Percentiles rank a stretch among this genome's conserved stretches.
These are phyloP conservation scores for Erigeron canadensis DNA, from an alignment of 129 eudicot species.

Conservation along the genomic window DNA sequence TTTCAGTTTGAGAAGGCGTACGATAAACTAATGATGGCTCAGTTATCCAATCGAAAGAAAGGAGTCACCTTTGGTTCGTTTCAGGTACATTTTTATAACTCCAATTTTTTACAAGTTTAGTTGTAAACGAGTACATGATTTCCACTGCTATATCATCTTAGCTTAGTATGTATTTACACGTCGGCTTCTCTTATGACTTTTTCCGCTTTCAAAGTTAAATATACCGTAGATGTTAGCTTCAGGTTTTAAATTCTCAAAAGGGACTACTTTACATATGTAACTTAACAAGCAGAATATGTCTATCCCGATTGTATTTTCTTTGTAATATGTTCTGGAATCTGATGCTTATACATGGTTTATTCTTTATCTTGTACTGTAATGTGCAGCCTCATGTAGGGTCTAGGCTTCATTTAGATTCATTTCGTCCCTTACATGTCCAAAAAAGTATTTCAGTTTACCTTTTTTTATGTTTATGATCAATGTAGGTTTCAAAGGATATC, in stretches of 20 bases:
- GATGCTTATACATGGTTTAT: neutral
- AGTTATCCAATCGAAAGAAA: slow-evolving; percentile 71
- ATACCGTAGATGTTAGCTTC: neutral
- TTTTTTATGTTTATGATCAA: slow-evolving; percentile 10
- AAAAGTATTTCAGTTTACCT: neutral
- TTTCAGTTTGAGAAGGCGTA: slow-evolving; percentile 84
- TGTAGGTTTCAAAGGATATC: slow-evolving; percentile 93
- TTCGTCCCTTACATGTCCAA: neutral
- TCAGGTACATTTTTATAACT: slow-evolving; percentile 41
- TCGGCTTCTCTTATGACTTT: neutral
- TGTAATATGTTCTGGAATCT: neutral
- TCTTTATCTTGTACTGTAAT: neutral
- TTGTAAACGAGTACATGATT: slow-evolving; percentile 4
- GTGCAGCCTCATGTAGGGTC: neutral
- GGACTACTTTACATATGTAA: no score
- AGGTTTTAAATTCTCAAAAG: neutral
- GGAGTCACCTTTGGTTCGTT: slow-evolving; percentile 77
- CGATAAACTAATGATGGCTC: slow-evolving; percentile 88
- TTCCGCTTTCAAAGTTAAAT: neutral
- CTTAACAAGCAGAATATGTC: no score
- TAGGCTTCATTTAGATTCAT: slow-evolving; percentile 2
- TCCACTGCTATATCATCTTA: neutral
- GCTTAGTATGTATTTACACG: neutral
- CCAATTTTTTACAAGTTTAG: neutral
- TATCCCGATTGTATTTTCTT: no score